Conservation (phyloP, 495 filamentous ascomycete species). For the Aspergillus heteromorphus region DNA sequence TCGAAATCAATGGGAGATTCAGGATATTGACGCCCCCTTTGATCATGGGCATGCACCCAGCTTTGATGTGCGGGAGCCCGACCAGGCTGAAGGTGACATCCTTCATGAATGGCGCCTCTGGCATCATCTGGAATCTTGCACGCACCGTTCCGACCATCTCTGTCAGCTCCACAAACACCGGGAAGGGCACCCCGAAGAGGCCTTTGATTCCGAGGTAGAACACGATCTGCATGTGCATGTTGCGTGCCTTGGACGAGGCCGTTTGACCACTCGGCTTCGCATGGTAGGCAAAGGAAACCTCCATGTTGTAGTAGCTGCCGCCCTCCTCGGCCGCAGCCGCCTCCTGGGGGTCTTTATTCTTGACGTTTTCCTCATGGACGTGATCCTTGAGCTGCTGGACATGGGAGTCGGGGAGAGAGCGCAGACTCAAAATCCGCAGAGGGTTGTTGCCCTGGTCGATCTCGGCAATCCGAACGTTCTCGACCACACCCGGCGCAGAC, state of each 20-base stretch:
- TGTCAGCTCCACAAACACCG: constrained; percentile 82
- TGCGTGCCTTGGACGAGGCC: constrained; percentile 73
- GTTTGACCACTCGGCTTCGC: constrained; percentile 66
- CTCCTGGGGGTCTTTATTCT: constrained; percentile 81
- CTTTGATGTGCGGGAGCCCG: constrained; percentile 81
- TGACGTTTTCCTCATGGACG: constrained; percentile 70
- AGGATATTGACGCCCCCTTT: constrained; percentile 84
- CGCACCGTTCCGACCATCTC: constrained; percentile 83
- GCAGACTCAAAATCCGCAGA: constrained; percentile 79
- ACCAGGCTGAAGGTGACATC: constrained; percentile 89
- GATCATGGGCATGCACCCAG: constrained; percentile 88
- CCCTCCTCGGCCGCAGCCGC: constrained; percentile 85
- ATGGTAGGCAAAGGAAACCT: constrained; percentile 90
- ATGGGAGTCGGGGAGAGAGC: constrained; percentile 77
- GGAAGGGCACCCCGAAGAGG: constrained; percentile 79
- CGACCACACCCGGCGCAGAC: constrained; percentile 79
- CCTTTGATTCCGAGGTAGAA: constrained; percentile 79
- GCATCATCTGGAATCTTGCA: constrained; percentile 75
- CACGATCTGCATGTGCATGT: constrained; percentile 95
- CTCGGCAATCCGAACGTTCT: constrained; percentile 93
- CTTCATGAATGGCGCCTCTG: constrained; percentile 86
- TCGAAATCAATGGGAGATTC: constrained; percentile 87
- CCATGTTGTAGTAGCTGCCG: constrained; percentile 90
- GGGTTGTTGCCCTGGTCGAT: constrained; percentile 92
- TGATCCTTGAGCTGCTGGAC: constrained; percentile 73